Evolutionary conservation across 1,139 yeast genomes (phyloP).

Genomic region (Suhomyces atakaporum): DNA sequence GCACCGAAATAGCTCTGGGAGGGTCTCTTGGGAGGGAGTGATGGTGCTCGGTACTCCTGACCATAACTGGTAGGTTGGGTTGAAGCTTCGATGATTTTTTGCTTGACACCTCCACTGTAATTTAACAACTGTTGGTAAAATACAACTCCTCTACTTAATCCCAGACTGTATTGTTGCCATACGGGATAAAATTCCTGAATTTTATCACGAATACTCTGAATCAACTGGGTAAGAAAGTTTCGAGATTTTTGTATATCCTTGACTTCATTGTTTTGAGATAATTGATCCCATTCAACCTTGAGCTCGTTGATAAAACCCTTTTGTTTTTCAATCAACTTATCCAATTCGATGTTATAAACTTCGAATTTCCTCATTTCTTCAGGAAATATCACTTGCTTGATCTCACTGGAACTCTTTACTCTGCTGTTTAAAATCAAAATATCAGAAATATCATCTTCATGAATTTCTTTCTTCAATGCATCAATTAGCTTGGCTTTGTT

Average conservation of each 20-base stretch:
- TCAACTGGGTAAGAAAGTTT: conserved; percentile 27
- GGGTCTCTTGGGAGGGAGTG: conserved; percentile 13
- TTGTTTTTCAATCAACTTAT: conserved; percentile 67
- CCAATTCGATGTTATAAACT: conserved; percentile 67
- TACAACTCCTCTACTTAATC: conserved; percentile 58
- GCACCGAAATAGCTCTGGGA: conserved; percentile 8
- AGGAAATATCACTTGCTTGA: conserved; percentile 60
- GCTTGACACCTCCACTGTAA: conserved; percentile 41
- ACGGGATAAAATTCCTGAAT: conserved; percentile 51
- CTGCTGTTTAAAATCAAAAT: conserved; percentile 69
- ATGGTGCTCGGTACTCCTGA: conserved; percentile 2
- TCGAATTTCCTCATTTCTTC: conserved; percentile 78
- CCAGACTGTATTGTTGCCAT: conserved; percentile 62
- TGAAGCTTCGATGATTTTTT: conserved; percentile 21
- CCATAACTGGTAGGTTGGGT: neutral
- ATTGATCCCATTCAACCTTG: conserved; percentile 57
- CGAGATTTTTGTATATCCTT: conserved; percentile 39
- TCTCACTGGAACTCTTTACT: conserved; percentile 56
- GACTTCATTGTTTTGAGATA: conserved; percentile 49
- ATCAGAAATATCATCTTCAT: conserved; percentile 83
- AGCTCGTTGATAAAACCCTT: conserved; percentile 55
- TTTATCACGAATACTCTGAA: conserved; percentile 24
- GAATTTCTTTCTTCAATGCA: conserved; percentile 70
- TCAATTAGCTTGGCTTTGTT: conserved; percentile 64
- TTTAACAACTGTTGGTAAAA: conserved; percentile 62